phyloP scores from a whole-genome alignment of 2,329 filamentous ascomycete species.

The Aspergillus sclerotialis region DNA sequence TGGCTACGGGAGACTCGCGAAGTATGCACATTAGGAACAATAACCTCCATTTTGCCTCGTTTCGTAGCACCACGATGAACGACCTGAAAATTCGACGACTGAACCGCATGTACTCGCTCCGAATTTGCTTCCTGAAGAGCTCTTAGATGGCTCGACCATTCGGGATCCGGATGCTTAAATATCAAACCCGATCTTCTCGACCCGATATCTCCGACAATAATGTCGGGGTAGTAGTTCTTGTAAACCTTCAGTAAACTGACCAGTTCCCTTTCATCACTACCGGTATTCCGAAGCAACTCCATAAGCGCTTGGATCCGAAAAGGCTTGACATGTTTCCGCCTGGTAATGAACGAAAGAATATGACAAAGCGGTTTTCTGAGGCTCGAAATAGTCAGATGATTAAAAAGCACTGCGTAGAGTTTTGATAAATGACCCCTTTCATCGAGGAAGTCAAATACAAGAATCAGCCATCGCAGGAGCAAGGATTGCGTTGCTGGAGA shows the following conservation, averaged over 20 bases:
- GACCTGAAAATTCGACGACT: constrained; percentile 57
- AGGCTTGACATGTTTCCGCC: constrained; percentile 74
- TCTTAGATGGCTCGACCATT: constrained; percentile 65
- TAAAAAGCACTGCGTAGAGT: constrained; percentile 71
- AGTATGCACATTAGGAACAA: constrained; percentile 66
- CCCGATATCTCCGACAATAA: constrained; percentile 66
- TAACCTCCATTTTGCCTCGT: constrained; percentile 42
- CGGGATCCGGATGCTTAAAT: constrained; percentile 61
- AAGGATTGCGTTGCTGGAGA: constrained; percentile 62
- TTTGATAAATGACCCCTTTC: constrained; percentile 57
- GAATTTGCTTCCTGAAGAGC: constrained; percentile 57
- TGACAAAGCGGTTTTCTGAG: constrained; percentile 67
- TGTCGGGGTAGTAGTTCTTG: constrained; percentile 86
- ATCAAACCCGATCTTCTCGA: constrained; percentile 27
- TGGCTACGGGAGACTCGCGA: constrained; percentile 59
- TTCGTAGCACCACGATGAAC: constrained; percentile 47
- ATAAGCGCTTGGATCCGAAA: constrained; percentile 71
- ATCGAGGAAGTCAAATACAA: constrained; percentile 66
- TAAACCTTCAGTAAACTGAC: constrained; percentile 71
- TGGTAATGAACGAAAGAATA: constrained; percentile 69
- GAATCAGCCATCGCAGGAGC: constrained; percentile 70
- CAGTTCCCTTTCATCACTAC: constrained; percentile 65
- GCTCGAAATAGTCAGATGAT: constrained; percentile 71
- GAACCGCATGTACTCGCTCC: constrained; percentile 34
- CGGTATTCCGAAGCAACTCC: constrained; percentile 41